phyloP scores from a whole-genome alignment of 192 early-diverging fungal genomes.

The Spinellus fusiger region DNA sequence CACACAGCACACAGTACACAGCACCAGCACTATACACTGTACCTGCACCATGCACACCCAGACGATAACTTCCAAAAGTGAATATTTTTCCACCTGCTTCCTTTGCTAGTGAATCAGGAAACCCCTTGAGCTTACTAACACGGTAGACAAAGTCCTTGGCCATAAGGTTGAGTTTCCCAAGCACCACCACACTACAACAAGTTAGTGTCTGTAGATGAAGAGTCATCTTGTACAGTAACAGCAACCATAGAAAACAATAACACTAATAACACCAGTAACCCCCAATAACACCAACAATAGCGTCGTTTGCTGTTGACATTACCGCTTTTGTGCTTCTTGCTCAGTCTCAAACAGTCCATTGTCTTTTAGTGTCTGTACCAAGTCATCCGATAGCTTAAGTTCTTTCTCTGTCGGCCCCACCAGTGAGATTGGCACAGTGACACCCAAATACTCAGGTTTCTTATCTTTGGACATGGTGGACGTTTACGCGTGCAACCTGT shows the following conservation, averaged over 20 bases:
- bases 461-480: slow-evolving; percentile 7
- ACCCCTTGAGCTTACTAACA: slow-evolving; percentile 60
- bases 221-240: too few species aligned
- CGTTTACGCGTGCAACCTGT: not conserved
- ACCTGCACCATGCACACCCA: slow-evolving; percentile 92
- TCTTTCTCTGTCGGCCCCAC: slow-evolving; percentile 61
- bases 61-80: slow-evolving; percentile 93
- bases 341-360: slow-evolving; percentile 84
- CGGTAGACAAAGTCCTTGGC: slow-evolving; percentile 89
- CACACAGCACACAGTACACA: too few species aligned
- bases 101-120: slow-evolving; percentile 76
- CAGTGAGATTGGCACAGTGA: slow-evolving; percentile 75
- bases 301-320: too few species aligned
- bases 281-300: too few species aligned
- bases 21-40: slow-evolving; percentile 7
- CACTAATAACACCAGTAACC: too few species aligned
- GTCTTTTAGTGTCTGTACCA: slow-evolving; percentile 63
- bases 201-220: not conserved
- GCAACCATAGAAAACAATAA: too few species aligned
- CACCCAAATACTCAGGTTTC: slow-evolving; percentile 51
- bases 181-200: slow-evolving; percentile 66
- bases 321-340: slow-evolving; percentile 79
- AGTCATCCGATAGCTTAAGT: slow-evolving; percentile 53
- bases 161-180: slow-evolving; percentile 81
- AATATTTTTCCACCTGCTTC: slow-evolving; percentile 95